A percentile compares a stretch with the other conserved stretches of the same genome.
phyloP scores from a whole-genome alignment of 176 grass and related monocot genomes.

The Bromus sterilis region DNA sequence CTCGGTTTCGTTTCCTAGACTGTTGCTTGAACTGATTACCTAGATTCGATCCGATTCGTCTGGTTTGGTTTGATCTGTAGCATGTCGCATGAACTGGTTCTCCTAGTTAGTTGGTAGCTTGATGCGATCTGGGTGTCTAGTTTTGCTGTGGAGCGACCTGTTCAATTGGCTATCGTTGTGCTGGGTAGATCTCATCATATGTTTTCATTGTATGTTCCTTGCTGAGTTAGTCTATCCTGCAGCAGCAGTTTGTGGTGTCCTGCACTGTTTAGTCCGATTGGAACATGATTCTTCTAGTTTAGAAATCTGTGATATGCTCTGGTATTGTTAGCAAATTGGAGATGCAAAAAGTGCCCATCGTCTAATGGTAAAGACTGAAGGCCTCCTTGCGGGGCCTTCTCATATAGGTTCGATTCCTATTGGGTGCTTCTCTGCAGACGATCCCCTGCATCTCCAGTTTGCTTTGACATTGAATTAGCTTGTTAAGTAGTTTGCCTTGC shows the following conservation, averaged over 20 bases:
- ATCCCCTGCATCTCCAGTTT: not conserved
- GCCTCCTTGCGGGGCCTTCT: not conserved
- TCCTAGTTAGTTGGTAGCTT: not conserved
- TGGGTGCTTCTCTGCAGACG: slow-evolving; percentile 19
- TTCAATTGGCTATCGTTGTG: not conserved
- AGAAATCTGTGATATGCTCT: not conserved
- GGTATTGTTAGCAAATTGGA: not conserved
- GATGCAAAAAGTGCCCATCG: slow-evolving; percentile 29
- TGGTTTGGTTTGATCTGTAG: not conserved
- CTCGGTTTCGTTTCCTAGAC: not conserved
- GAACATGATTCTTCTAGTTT: not conserved
- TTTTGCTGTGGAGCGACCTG: not conserved
- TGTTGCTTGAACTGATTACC: not conserved
- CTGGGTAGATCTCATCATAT: not conserved
- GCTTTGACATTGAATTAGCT: not conserved
- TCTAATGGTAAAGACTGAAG: slow-evolving; percentile 49
- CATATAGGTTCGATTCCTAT: slow-evolving; percentile 69
- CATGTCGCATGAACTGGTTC: not conserved
- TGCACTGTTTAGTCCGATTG: not conserved
- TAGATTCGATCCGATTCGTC: not conserved
- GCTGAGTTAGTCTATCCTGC: not conserved
- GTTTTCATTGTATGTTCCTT: not conserved
- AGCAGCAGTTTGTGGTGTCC: not conserved
- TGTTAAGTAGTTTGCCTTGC: not conserved
- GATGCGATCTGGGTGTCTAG: not conserved